These are phyloP conservation scores for Ustilago lituana DNA, from an alignment of 1,284 basidiomycete genomes.

Conservation along the genomic window DNA sequence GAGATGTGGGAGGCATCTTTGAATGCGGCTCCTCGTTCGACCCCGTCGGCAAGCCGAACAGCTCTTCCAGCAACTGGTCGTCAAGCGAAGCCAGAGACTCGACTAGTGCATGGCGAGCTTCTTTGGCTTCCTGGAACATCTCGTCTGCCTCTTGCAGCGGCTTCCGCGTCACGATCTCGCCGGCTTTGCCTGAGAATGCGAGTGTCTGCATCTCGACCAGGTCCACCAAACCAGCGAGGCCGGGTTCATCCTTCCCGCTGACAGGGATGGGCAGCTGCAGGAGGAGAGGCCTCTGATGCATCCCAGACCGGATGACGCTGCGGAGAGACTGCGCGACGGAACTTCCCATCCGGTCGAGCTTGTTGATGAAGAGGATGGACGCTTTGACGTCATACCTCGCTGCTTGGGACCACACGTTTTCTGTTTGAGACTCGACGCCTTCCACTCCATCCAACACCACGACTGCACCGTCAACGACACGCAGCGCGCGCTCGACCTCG, in stretches of 20 bases:
- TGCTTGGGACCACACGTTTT: constrained; percentile 85
- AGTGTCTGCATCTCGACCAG: constrained; percentile 52
- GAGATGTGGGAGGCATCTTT: constrained; percentile 49
- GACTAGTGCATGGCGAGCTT: constrained; percentile 77
- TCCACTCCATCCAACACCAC: constrained; percentile 88
- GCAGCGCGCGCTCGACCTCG: constrained; percentile 90
- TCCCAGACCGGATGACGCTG: constrained; percentile 75
- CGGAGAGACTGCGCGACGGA: constrained; percentile 77
- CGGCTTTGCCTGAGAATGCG: constrained; percentile 54
- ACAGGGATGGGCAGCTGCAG: constrained; percentile 79
- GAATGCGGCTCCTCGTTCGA: constrained; percentile 74
- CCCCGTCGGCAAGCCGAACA: constrained; percentile 70
- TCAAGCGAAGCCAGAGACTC: constrained; percentile 83
- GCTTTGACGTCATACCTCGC: constrained; percentile 83
- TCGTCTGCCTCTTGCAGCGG: constrained; percentile 25
- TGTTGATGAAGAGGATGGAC: constrained; percentile 84
- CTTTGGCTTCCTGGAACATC: constrained; percentile 75
- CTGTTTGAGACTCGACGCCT: constrained; percentile 88
- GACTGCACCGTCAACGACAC: constrained; percentile 87
- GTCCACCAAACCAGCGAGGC: constrained; percentile 70
- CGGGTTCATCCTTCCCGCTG: constrained; percentile 80
- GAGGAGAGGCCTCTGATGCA: constrained; percentile 79
- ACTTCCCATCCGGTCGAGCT: constrained; percentile 84
- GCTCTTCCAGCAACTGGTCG: constrained; percentile 78
- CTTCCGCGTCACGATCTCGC: constrained; percentile 38